Conservation (phyloP, 208 protist species). For the Trypanosoma scelopori region DNA sequence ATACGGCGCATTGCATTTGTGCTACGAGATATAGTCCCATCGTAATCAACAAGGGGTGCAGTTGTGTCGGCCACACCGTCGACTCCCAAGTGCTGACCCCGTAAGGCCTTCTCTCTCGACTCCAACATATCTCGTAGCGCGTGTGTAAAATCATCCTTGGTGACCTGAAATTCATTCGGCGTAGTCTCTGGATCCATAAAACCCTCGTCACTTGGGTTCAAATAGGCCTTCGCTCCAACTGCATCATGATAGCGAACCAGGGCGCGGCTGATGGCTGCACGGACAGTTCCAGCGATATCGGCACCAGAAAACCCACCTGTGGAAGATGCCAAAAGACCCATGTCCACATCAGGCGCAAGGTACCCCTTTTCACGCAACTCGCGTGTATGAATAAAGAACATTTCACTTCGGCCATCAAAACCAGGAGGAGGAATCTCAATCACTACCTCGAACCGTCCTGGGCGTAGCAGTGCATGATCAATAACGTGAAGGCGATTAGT, state of each 20-base stretch:
- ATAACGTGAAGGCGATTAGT: constrained; percentile 92
- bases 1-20: constrained; percentile 25
- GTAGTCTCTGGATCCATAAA: neutral
- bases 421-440: constrained; percentile 89
- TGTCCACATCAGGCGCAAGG: constrained; percentile 86
- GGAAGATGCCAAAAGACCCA: constrained; percentile 89
- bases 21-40: constrained; percentile 45
- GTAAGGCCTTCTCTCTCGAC: constrained; percentile 9
- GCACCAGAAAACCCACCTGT: constrained; percentile 98
- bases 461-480: constrained; percentile 91
- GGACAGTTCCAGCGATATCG: constrained; percentile 90
- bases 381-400: constrained; percentile 92
- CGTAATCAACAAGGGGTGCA: constrained; percentile 38
- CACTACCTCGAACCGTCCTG: constrained; percentile 94
- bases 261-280: constrained; percentile 79
- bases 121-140: constrained; percentile 17
- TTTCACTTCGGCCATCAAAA: constrained; percentile 71
- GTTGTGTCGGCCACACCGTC: neutral
- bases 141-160: constrained; percentile 23
- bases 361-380: constrained; percentile 83
- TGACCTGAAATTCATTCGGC: constrained; percentile 12
- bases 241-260: constrained; percentile 60
- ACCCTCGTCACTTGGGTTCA: neutral
- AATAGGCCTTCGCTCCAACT: neutral
- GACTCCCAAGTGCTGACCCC: neutral